phyloP scores from a whole-genome alignment of 2,329 filamentous ascomycete genomes.

The Dothideomycetes sp. region DNA sequence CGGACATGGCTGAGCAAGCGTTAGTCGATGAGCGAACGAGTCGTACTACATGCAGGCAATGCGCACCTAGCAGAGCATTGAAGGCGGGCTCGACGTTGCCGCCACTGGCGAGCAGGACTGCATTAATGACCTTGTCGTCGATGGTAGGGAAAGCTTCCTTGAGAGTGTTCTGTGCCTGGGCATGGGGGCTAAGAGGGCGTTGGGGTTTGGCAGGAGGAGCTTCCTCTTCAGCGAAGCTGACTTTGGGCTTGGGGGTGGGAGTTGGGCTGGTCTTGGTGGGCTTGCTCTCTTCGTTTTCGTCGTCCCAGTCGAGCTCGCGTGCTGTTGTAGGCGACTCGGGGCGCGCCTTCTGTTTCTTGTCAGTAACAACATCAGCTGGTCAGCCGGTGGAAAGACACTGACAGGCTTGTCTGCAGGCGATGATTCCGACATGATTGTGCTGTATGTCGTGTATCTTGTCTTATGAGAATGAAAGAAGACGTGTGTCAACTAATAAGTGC shows the following conservation, averaged over 20 bases:
- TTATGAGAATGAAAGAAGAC: too few species aligned
- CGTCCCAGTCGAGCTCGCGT: constrained; percentile 42
- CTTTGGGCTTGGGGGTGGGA: constrained; percentile 38
- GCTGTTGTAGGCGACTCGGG: constrained; percentile 29
- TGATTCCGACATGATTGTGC: constrained; percentile 5
- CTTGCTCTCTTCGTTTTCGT: constrained; percentile 47
- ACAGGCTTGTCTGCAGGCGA: constrained; percentile 10
- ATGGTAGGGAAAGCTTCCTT: constrained; percentile 90
- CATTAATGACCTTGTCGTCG: constrained; percentile 71
- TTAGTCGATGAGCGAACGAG: neutral
- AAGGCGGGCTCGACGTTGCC: constrained; percentile 89
- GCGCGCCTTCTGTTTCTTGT: constrained; percentile 11
- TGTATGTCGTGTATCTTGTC: too few species aligned
- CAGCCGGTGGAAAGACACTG: neutral
- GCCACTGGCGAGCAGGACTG: constrained; percentile 75
- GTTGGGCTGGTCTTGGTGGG: constrained; percentile 32
- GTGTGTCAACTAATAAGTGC: too few species aligned
- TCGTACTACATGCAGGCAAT: neutral
- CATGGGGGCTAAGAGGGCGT: constrained; percentile 67
- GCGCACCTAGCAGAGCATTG: constrained; percentile 76
- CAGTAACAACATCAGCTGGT: neutral
- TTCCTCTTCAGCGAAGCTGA: constrained; percentile 40
- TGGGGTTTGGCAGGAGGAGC: constrained; percentile 63
- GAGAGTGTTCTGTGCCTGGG: constrained; percentile 79
- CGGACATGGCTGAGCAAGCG: constrained; percentile 39